phyloP scores from a whole-genome alignment of 2,329 filamentous ascomycete genomes.

The Aspergillus sp. region DNA sequence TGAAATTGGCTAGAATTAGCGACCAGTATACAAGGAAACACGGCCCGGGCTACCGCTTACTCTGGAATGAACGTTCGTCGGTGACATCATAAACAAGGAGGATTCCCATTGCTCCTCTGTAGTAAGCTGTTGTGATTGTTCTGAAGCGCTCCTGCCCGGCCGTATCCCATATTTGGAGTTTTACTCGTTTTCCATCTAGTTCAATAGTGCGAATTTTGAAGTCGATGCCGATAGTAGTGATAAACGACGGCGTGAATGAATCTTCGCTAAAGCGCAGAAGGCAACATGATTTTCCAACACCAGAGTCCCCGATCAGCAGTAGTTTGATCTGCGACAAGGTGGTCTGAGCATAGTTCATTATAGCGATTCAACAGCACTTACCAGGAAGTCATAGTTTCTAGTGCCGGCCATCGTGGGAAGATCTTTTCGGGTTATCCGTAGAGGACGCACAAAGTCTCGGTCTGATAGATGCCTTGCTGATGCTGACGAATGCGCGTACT shows the following conservation, averaged over 20 bases:
- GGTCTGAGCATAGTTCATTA: constrained; percentile 18
- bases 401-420: constrained; percentile 76
- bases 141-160: constrained; percentile 97
- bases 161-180: constrained; percentile 99
- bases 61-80: constrained; percentile 92
- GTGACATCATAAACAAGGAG: constrained; percentile 98
- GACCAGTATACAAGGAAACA: not conserved
- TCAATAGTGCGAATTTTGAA: constrained; percentile 99
- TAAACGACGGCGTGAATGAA: constrained; percentile 95
- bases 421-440: not conserved
- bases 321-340: constrained; percentile 77
- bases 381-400: constrained; percentile 98
- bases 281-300: constrained; percentile 96
- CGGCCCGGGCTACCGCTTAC: constrained; percentile 53
- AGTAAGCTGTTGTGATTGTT: constrained; percentile 98
- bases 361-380: constrained; percentile 50
- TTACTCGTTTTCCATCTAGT: constrained; percentile 96
- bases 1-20: constrained; percentile 16
- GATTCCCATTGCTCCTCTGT: constrained; percentile 97
- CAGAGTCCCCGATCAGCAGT: constrained; percentile 92
- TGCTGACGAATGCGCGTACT: constrained; percentile 1
- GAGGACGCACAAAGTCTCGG: not conserved
- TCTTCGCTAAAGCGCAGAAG: constrained; percentile 95
- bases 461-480: not conserved
- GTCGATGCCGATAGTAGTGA: constrained; percentile 98